Base-by-base conservation (phyloP, 2,329 filamentous ascomycete genomes). In the Moelleriella libera region DNA sequence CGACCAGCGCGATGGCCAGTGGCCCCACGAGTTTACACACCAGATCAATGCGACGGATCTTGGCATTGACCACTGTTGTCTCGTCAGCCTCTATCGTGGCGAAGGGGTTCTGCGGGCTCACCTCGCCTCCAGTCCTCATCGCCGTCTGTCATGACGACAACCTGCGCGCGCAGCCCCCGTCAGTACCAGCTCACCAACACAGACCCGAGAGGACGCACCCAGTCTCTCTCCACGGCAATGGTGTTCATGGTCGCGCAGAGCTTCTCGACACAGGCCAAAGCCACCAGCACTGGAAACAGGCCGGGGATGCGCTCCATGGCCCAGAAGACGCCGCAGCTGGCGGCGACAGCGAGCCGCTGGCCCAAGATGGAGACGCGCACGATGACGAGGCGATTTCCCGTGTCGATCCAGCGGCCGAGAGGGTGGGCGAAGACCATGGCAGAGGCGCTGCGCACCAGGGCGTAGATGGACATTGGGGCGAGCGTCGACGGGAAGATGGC, bases 221-320 rank as follows among this genome's bases (percentile, higher is more conserved):
- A 87, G 54, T 88, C 84, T 55, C 79, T 68, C 59, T 88, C 84
- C 0, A 88, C 72, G 0, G 83, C 69, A 1, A 88, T 75, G 0
- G 76, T 68, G 57, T 87, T 88, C 59, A 78, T 70, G 5, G 81
- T 70, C 1, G 79, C 71, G 11, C 69, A 71, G 7, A 86, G 61
- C 58, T 88, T 88, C 62, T 88, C 85, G 1, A 82, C 56, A 48
- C 82, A 84, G 1, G 81, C 80, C 43, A 86, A 63, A 0, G 76
- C 14, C 0, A 74, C 68, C 2, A 70, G 48, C 0, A 61, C 32
- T 0, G 56, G 58, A 40, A 74, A 62, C 11, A 69, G 3, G 53
- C 51, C 8, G 45, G 46, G 31, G 54, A 40, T 32, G 44, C 49
- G 3, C 47, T 45, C 50, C 30, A 57, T 55, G 10, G 57, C 46